phyloP scores from a whole-genome alignment of 345 rosid species.

The Isatis tinctoria region DNA sequence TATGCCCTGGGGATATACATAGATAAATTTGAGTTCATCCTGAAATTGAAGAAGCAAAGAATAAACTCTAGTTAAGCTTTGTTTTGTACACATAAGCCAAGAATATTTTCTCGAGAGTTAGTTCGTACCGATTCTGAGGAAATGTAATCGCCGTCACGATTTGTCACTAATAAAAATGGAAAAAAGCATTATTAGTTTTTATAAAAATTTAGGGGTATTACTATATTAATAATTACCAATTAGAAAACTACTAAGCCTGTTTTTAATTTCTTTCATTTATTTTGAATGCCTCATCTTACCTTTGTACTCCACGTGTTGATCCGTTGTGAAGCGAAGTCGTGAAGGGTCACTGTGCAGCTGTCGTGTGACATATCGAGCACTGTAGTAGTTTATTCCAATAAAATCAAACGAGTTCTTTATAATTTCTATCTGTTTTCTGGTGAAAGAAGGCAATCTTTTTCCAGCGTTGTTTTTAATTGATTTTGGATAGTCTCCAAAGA shows the following conservation, averaged over 20 bases:
- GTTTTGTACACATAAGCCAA: neutral
- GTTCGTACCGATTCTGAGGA: constrained; percentile 20
- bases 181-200: neutral
- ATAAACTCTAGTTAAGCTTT: neutral
- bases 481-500: constrained; percentile 39
- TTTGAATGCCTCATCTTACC: constrained; percentile 32
- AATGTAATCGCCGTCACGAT: constrained; percentile 20
- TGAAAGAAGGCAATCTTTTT: constrained; percentile 38
- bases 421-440: constrained; percentile 21
- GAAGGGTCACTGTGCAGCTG: neutral
- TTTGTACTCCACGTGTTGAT: constrained; percentile 28
- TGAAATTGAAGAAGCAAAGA: neutral
- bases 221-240: neutral
- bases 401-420: constrained; percentile 42
- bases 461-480: constrained; percentile 29
- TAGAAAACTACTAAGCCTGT: neutral
- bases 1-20: constrained; percentile 37
- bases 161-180: neutral
- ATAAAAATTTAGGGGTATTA: neutral
- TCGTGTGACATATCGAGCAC: constrained; percentile 23
- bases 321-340: constrained; percentile 31
- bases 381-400: constrained; percentile 45
- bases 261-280: neutral
- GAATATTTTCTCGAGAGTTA: neutral
- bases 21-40: constrained; percentile 10